Evolutionary conservation across 1,284 basidiomycete species (phyloP).

Genomic region (Puccinia sorghi): DNA sequence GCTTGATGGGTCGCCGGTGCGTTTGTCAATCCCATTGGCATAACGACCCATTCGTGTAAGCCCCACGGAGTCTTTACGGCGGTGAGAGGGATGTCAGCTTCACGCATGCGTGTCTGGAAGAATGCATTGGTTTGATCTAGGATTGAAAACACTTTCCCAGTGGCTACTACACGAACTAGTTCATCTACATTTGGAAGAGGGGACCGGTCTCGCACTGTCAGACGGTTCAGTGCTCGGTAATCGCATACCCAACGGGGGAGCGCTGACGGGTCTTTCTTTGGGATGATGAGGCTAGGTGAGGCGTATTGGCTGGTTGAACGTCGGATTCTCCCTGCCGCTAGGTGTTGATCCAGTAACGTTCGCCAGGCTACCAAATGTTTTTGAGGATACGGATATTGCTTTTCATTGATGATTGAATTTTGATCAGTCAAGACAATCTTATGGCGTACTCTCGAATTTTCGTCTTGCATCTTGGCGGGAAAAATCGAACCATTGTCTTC

Average conservation of each 20-base stretch:
- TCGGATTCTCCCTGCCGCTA: neutral
- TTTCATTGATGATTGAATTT: neutral
- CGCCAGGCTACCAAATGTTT: neutral
- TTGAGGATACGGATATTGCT: conserved; percentile 15
- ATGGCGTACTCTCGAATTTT: neutral
- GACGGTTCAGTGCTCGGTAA: too few relatives aligned
- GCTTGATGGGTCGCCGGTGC: conserved; percentile 51
- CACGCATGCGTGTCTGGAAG: too few relatives aligned
- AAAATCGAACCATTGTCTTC: neutral
- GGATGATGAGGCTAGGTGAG: conserved; percentile 1
- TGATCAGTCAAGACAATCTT: neutral
- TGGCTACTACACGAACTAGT: too few relatives aligned
- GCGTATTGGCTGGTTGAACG: conserved; percentile 2
- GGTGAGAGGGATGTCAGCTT: too few relatives aligned
- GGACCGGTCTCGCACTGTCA: too few relatives aligned
- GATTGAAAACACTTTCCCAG: too few relatives aligned
- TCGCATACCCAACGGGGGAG: too few relatives aligned
- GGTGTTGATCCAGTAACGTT: neutral
- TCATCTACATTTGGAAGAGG: too few relatives aligned
- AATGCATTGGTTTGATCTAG: too few relatives aligned
- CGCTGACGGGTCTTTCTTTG: neutral
- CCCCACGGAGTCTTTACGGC: too few relatives aligned
- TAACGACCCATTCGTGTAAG: neutral
- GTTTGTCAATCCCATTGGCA: conserved; percentile 3
- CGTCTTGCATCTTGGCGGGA: neutral